phyloP scores from a whole-genome alignment of 2,329 filamentous ascomycete species.

The Colletotrichum sp. region DNA sequence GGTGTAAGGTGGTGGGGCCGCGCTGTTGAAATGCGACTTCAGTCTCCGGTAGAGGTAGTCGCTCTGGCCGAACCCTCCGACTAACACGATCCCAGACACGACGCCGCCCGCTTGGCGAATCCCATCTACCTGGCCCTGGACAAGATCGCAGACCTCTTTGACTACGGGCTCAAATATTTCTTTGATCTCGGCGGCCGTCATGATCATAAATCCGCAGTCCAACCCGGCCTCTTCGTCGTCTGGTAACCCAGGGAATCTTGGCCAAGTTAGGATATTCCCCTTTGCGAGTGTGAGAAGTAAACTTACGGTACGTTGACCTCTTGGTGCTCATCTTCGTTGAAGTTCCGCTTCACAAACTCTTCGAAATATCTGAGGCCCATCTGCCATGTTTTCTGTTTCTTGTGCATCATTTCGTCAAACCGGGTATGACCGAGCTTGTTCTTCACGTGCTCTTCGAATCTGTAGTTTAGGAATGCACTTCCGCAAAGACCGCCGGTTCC shows the following conservation, averaged over 20 bases:
- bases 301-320: slow-evolving; percentile 78
- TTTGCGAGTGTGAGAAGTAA: not conserved
- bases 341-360: slow-evolving; percentile 85
- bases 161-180: slow-evolving; percentile 79
- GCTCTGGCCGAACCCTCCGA: slow-evolving; percentile 82
- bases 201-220: slow-evolving; percentile 77
- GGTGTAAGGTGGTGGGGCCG: slow-evolving; percentile 66
- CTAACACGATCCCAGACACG: slow-evolving; percentile 78
- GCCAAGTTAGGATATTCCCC: not conserved
- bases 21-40: slow-evolving; percentile 69
- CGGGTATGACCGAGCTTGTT: slow-evolving; percentile 67
- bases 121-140: slow-evolving; percentile 69
- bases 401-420: slow-evolving; percentile 77
- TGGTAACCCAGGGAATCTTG: slow-evolving; percentile 72
- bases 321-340: slow-evolving; percentile 77
- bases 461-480: slow-evolving; percentile 79
- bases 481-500: slow-evolving; percentile 81
- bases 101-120: slow-evolving; percentile 66
- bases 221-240: slow-evolving; percentile 78
- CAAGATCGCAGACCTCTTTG: slow-evolving; percentile 71
- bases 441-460: slow-evolving; percentile 80
- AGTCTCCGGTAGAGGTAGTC: slow-evolving; percentile 76
- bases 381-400: slow-evolving; percentile 81
- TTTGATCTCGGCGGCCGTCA: slow-evolving; percentile 72
- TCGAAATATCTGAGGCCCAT: slow-evolving; percentile 82